Evolutionary conservation across 2,329 filamentous ascomycete genomes (phyloP).

Genomic region (Beauveria rudraprayagi): DNA sequence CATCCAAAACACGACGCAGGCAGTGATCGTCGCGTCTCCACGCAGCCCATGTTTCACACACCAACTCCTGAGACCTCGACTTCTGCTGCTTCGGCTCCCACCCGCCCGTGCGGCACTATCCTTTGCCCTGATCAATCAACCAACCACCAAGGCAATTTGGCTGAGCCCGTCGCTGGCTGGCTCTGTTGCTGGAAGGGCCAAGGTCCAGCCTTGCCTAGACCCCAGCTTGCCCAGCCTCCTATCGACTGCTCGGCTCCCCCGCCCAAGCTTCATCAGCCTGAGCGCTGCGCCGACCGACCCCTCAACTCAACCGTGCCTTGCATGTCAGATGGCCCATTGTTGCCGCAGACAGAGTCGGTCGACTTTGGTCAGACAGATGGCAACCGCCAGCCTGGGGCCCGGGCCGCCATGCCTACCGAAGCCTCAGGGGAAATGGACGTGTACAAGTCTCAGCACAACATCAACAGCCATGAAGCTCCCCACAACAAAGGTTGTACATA

Average conservation of each 20-base stretch:
- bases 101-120: background rate
- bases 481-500: background rate
- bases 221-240: background rate
- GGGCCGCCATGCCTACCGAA: background rate
- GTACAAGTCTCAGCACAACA: background rate
- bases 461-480: background rate
- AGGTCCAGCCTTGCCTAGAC: no score
- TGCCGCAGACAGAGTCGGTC: background rate
- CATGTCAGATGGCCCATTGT: background rate
- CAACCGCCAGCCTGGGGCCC: background rate
- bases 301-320: no score
- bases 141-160: background rate
- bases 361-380: background rate
- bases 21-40: conserved; percentile 5
- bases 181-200: no score
- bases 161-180: no score
- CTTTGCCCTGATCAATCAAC: background rate
- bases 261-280: background rate
- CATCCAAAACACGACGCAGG: conserved; percentile 7
- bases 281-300: background rate
- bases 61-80: background rate
- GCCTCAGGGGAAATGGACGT: background rate
- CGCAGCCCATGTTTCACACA: conserved; percentile 10
- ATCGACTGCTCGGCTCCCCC: background rate
- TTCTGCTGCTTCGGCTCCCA: background rate